Base-by-base conservation (phyloP, 352 stramenopile genomes). In the Pythium phragmitis region DNA sequence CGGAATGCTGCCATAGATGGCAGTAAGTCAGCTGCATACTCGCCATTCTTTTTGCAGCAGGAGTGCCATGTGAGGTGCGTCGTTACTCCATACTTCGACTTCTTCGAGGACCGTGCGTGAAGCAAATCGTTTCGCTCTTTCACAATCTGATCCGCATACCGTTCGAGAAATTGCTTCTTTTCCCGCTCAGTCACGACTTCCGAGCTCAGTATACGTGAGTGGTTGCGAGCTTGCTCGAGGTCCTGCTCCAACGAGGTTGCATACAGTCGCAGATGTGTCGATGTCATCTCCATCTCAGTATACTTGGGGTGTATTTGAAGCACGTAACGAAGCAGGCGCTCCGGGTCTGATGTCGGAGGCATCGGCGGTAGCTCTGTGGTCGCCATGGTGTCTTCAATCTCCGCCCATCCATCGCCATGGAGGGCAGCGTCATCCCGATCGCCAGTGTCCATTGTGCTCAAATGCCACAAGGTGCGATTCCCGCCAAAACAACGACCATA, bases 121-220 rank as follows among this genome's bases (percentile, higher is more conserved):
- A 94, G 66, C 46, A 92, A 50, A 17, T 92, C 83, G 61, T 94
- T 94, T 42, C 86, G 79, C 65, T 94, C 86, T 60, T 94, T 92
- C 5, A 94, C 82, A n/a, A 94, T 70, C 57, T 94, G 83, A 3
- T 79, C 80, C 8, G 86, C 86, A 50, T 94, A 94, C 26, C 81
- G 71, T 61, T 94, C 86, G 1, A 94, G 57, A 59, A 92, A 94
- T 34, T 85, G 72, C 33, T 88, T 90, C 68, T 91, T 91, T 57
- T 94, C 86, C 11, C 83, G 64, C 60, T 92, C 86, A 14, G 65
- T 48, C 0, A 63, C 63, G 2, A 76, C 69, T 55, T 92, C 82
- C 1, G 80, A 72, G 16, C 68, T 79, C 41, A 91, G 60, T 28
- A 90, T 70, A 2, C 72, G 70, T 26, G 85, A 73, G 39, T 91